These are phyloP conservation scores for Melampsora larici-populina DNA, from an alignment of 1,284 basidiomycete genomes.

Conservation along the genomic window DNA sequence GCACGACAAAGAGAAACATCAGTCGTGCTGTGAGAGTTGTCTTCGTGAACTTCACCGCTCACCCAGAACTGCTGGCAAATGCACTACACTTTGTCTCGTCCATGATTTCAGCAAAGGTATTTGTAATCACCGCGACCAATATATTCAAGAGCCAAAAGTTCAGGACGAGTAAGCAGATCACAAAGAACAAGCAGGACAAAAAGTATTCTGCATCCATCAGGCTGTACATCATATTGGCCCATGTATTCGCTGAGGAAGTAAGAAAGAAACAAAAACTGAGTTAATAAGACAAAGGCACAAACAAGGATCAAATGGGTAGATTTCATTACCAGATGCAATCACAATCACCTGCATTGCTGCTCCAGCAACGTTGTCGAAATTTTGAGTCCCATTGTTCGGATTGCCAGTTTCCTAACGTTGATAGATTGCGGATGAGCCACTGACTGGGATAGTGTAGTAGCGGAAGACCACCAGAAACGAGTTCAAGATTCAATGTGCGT, in stretches of 20 bases:
- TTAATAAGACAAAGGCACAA: background rate
- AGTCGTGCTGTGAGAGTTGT: too few species aligned
- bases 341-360: conserved; percentile 80
- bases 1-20: background rate
- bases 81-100: conserved; percentile 86
- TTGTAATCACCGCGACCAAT: conserved; percentile 93
- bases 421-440: background rate
- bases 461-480: background rate
- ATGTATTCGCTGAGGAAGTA: conserved; percentile 48
- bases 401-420: conserved; percentile 62
- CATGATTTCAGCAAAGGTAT: conserved; percentile 86
- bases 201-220: conserved; percentile 92
- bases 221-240: conserved; percentile 72
- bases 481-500: background rate
- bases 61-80: conserved; percentile 69
- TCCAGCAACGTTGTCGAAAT: conserved; percentile 85
- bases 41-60: background rate
- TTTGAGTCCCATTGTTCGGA: conserved; percentile 67
- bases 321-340: conserved; percentile 70
- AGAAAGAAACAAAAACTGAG: conserved; percentile 29
- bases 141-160: conserved; percentile 68
- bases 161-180: conserved; percentile 60
- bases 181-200: conserved; percentile 80
- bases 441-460: background rate
- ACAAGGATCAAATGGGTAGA: background rate